Evolutionary conservation across 2,329 filamentous ascomycete genomes (phyloP).

Genomic region (Sclerotinia spermophila): DNA sequence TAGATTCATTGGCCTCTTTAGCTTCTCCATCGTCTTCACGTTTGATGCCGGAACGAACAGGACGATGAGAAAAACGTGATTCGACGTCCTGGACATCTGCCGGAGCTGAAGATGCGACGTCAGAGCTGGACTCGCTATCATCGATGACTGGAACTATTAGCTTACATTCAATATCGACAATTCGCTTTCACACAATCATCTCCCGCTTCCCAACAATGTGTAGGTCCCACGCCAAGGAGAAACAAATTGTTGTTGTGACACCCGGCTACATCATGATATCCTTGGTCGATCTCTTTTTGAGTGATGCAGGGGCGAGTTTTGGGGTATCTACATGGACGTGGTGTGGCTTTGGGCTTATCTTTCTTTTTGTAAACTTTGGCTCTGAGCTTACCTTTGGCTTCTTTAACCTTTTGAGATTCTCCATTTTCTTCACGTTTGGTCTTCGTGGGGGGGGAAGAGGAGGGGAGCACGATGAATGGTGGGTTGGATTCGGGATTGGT

Average conservation of each 20-base stretch:
- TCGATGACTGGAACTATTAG: too few species aligned
- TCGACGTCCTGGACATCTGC: too few species aligned
- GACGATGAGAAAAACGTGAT: too few species aligned
- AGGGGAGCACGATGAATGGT: not conserved
- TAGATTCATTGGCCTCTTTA: too few species aligned
- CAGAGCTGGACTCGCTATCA: too few species aligned
- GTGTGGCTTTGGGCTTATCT: not conserved
- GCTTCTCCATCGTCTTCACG: too few species aligned
- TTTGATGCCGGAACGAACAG: too few species aligned
- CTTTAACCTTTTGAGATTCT: not conserved
- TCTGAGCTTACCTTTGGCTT: not conserved
- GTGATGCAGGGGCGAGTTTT: not conserved
- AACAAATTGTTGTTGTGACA: not conserved
- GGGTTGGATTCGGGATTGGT: not conserved
- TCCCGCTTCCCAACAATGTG: not conserved
- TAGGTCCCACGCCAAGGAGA: not conserved
- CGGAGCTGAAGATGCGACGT: too few species aligned
- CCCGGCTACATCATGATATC: not conserved
- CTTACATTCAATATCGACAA: not conserved
- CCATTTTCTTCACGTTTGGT: too few species aligned
- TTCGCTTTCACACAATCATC: slow-evolving; percentile 1
- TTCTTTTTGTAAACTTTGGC: not conserved
- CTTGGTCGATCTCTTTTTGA: slow-evolving; percentile 7
- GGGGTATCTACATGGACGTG: not conserved
- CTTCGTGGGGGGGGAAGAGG: not conserved